These are phyloP conservation scores for Colletotrichum agaves DNA, from an alignment of 2,329 filamentous ascomycete genomes.

Conservation along the genomic window DNA sequence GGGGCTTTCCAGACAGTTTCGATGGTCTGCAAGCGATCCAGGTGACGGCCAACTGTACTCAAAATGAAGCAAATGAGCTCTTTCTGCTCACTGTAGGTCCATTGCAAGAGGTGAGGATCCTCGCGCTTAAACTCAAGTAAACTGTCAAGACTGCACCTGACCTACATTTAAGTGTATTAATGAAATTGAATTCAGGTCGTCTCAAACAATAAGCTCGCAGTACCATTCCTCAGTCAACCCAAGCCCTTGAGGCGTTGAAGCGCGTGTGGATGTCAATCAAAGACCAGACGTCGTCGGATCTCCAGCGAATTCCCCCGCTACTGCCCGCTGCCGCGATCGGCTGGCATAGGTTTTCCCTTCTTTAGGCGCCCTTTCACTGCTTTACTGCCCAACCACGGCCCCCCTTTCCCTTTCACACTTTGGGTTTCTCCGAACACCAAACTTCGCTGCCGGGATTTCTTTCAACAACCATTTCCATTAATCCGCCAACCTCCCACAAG, in stretches of 20 bases:
- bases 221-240: not conserved
- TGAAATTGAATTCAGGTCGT: no score
- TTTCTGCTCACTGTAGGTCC: no score
- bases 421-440: constrained; percentile 26
- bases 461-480: constrained; percentile 5
- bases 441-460: constrained; percentile 1
- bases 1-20: no score
- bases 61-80: no score
- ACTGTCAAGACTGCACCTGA: no score
- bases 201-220: no score
- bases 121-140: no score
- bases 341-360: constrained; percentile 27
- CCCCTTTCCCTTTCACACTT: constrained; percentile 33
- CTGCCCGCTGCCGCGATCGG: constrained; percentile 29
- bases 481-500: not conserved
- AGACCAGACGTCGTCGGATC: constrained; percentile 3
- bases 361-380: constrained; percentile 20
- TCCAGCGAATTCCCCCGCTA: constrained; percentile 27
- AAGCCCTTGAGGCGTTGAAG: not conserved
- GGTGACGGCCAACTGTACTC: no score
- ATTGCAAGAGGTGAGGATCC: no score
- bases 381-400: constrained; percentile 36
- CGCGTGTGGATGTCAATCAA: constrained; percentile 16
- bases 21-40: no score
- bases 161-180: no score